These are phyloP conservation scores for Trichophyton equinum DNA, from an alignment of 2,329 filamentous ascomycete genomes.

Conservation along the genomic window DNA sequence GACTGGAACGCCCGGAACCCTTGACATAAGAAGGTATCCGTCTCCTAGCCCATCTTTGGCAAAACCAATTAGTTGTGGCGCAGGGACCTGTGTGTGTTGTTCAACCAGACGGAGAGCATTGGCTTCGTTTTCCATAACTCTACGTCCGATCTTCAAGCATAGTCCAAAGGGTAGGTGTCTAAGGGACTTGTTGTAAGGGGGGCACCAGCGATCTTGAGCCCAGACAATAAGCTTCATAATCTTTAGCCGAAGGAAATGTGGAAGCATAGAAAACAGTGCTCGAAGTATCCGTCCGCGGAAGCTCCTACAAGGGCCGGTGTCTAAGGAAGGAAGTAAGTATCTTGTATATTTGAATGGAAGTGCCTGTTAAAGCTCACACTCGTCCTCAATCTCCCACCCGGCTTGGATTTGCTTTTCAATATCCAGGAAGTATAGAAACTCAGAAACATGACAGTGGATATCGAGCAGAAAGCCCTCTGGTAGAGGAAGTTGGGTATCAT, in stretches of 20 bases:
- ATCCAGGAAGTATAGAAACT: slow-evolving; percentile 1
- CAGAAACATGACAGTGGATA: slow-evolving; percentile 6
- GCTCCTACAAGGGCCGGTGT: background rate
- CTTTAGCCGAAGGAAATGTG: slow-evolving; percentile 3
- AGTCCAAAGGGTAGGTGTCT: slow-evolving; percentile 13
- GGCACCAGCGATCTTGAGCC: slow-evolving; percentile 2
- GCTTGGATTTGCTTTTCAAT: slow-evolving; percentile 5
- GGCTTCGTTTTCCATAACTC: slow-evolving; percentile 9
- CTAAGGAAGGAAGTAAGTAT: background rate
- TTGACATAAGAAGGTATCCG: slow-evolving; percentile 13
- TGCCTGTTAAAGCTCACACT: background rate
- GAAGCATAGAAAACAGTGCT: slow-evolving; percentile 5
- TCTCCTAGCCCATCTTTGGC: background rate
- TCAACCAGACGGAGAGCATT: slow-evolving; percentile 11
- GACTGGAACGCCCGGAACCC: slow-evolving; percentile 5
- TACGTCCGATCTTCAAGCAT: slow-evolving; percentile 9
- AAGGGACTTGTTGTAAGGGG: background rate
- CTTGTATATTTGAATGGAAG: too few species aligned
- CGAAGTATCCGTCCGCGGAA: slow-evolving; percentile 4
- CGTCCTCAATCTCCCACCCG: slow-evolving; percentile 5
- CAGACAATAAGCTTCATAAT: slow-evolving; percentile 5
- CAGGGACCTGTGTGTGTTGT: slow-evolving; percentile 10
- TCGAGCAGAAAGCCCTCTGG: slow-evolving; percentile 9
- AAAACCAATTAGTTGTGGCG: slow-evolving; percentile 10
- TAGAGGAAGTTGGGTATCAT: slow-evolving; percentile 8